Percentiles rank a stretch among this genome's conserved stretches.
Conservation (phyloP, 768 basidiomycete genomes). For the Hypholoma sublateritium region DNA sequence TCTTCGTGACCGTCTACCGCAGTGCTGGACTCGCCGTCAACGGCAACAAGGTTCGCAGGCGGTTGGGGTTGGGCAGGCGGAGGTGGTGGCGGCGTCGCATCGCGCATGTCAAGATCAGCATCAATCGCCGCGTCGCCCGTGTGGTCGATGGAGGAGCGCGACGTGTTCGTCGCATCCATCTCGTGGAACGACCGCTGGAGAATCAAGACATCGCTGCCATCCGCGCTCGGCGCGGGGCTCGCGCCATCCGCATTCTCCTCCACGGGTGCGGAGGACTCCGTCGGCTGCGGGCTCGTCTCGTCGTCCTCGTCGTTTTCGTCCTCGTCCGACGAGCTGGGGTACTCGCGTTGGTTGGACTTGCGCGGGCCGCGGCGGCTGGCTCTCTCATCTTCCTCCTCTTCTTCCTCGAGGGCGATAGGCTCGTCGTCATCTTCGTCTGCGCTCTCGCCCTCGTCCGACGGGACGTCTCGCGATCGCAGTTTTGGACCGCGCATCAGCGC, state of each 20-base stretch:
- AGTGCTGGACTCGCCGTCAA: background rate
- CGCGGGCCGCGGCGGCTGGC: slow-evolving; percentile 14
- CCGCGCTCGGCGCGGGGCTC: background rate
- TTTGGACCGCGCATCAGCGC: slow-evolving; percentile 39
- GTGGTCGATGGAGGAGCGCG: slow-evolving; percentile 28
- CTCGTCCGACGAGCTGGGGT: slow-evolving; percentile 33
- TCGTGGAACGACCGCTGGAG: slow-evolving; percentile 27
- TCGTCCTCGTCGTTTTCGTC: slow-evolving; percentile 24
- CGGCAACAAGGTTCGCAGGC: background rate
- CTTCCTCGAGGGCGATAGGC: slow-evolving; percentile 33
- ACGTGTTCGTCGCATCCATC: slow-evolving; percentile 29
- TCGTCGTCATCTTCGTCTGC: slow-evolving; percentile 37
- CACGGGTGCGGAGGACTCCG: background rate
- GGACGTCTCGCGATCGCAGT: slow-evolving; percentile 29
- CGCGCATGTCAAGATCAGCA: slow-evolving; percentile 25
- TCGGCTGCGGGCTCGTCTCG: background rate
- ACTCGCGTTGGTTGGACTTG: slow-evolving; percentile 7
- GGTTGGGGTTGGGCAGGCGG: background rate
- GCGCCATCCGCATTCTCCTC: background rate
- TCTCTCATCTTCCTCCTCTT: slow-evolving; percentile 27
- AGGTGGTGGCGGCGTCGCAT: background rate
- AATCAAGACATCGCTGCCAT: slow-evolving; percentile 5
- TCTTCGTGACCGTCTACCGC: background rate
- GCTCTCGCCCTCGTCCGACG: slow-evolving; percentile 39
- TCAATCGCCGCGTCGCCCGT: slow-evolving; percentile 33